Evolutionary conservation across 192 early-diverging fungal species (phyloP), one percentile per base, ranked within the genome.

Genomic region (Coemansia sp.): DNA sequence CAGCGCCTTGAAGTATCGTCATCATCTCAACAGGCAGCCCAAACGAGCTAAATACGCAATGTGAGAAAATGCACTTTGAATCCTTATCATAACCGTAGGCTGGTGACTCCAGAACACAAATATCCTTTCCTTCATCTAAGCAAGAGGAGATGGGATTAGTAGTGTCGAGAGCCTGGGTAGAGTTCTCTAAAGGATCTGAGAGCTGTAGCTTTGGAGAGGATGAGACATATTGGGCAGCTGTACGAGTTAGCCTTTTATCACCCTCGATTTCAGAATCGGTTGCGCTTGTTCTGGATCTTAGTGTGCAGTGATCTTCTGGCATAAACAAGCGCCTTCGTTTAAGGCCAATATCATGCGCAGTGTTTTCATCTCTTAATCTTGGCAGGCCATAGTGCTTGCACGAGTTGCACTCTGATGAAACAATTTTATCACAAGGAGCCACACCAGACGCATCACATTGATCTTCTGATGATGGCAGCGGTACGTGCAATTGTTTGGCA

Each of bases 11-110:
- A 16, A 83, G 49, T n/a, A 66, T 68, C 4, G 57, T 32, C 21
- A 55, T 61, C 0, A 59, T 64, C 1, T 39, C 26, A 4, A 40
- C 48, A 3, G 72, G 39, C 2, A 83, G 58, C 1, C 76, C 80
- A 16, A 77, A 51, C 21, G 80, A 74, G 4, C 66, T 67, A 61
- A 83, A 83, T 13, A 71, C 26, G 42, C 80, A 83, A 8, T 22
- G 6, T 16, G 45, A 51, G 67, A 83, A 83, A 18, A 73, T 12
- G 19, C 41, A 22, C 2, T 46, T 41, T 12, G 13, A 21, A 36
- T 1, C 47, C 22, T 13, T 63, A 19, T 37, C n/a, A 59, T 37
- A 9, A 22, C 39, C n/a, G 21, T 21, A 16, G n/a, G 51, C 21
- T 21, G 51, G n/a, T 18, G n/a, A 3, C n/a, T 22, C 51, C n/a